Evolutionary conservation across 192 early-diverging fungal species (phyloP), one percentile per base, ranked within the genome.

Genomic region (Mortierella alpina): DNA sequence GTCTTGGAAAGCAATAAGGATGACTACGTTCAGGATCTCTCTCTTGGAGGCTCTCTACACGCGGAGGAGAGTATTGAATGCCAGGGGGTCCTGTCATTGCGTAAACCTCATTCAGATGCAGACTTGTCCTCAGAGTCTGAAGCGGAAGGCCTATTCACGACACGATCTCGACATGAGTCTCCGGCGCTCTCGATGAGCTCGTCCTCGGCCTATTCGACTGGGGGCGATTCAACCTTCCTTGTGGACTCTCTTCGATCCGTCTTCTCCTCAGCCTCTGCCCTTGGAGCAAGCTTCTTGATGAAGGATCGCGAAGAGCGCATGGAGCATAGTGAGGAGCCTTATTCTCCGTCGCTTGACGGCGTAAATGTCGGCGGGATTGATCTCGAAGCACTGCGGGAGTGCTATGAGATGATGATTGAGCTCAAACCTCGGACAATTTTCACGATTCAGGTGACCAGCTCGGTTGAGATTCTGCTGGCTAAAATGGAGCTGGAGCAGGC

Each of bases 401-500:
- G 70, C 17, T 83, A 83, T 40, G 74, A 76, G 57, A 68, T 70
- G 82, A 49, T 83, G 63, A 72, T 83, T 17, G 82, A 72, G 18
- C 55, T 74, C 10, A 72, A 83, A 31, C 82, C 82, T 4, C 45
- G 73, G 18, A 77, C 82, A 6, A 72, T 72, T 10, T 83, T 77
- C 60, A 61, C 74, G 11, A 72, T 74, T 46, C 59, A 72, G 6
- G 70, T 92, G 12, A 77, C 85, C 52, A 87, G 87, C 59, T 85
- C 87, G 1, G 73, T 92, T 7, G 91, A 92, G 68, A 73, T 88
- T 20, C 63, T 90, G 2, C 70, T 91, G 23, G 86, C 91, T 18
- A 66, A 81, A 23, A 66, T 92, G 47, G 75, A 84, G 14, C 66
- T 92, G 60, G 75, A 84, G 12, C 61, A 87, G 59, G 87, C 88